phyloP scores from a whole-genome alignment of 306 rosid genomes.

The Inga oerstediana region DNA sequence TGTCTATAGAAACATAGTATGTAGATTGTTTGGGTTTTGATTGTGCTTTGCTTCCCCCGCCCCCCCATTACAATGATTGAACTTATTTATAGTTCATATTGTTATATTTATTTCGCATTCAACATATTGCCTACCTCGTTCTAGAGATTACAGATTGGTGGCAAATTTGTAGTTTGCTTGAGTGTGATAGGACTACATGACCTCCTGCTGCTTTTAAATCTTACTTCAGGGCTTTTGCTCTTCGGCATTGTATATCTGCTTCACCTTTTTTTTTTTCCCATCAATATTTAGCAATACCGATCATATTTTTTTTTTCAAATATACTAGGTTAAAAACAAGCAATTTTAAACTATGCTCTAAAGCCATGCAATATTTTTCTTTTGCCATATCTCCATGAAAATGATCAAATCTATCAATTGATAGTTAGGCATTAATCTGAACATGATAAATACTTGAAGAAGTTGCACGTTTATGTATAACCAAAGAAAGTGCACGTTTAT shows the following conservation, averaged over 20 bases:
- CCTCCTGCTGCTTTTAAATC: slow-evolving; percentile 25
- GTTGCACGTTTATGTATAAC: too few relatives aligned
- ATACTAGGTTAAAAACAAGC: neutral
- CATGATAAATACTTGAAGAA: too few relatives aligned
- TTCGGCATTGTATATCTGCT: neutral
- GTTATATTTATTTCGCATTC: slow-evolving; percentile 35
- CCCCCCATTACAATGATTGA: slow-evolving; percentile 32
- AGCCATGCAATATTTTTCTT: neutral
- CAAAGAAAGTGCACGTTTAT: too few relatives aligned
- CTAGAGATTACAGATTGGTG: slow-evolving; percentile 1
- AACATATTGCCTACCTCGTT: slow-evolving; percentile 30
- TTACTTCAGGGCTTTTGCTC: neutral
- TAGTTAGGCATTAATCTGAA: too few relatives aligned
- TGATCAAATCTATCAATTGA: neutral
- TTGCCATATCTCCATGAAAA: neutral
- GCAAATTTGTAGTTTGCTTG: slow-evolving; percentile 28
- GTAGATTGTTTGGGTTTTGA: slow-evolving; percentile 64
- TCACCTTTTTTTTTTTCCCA: neutral
- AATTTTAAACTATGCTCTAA: neutral
- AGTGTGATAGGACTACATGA: slow-evolving; percentile 21
- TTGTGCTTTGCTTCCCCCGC: slow-evolving; percentile 37
- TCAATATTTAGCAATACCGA: neutral
- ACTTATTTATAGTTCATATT: slow-evolving; percentile 31
- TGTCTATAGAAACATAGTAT: slow-evolving; percentile 60
- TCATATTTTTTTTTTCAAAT: neutral